Evolutionary conservation across 2,329 filamentous ascomycete species (phyloP).

Genomic region (Claviceps sp.): DNA sequence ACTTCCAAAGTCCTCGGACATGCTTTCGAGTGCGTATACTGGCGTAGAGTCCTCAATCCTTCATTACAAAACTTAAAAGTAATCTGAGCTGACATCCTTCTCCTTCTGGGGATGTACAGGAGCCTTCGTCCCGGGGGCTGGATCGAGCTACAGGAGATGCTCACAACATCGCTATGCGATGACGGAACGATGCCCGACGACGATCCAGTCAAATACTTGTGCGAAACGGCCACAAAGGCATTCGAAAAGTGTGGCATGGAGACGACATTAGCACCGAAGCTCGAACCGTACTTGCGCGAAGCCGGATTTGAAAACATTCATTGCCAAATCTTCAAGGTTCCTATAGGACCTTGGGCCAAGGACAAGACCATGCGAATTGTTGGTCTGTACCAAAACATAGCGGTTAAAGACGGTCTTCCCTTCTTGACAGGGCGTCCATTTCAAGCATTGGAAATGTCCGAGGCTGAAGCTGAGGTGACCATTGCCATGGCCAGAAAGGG

Average conservation of each 20-base stretch:
- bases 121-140: slow-evolving; percentile 28
- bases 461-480: slow-evolving; percentile 16
- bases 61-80: neutral
- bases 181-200: slow-evolving; percentile 16
- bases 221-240: slow-evolving; percentile 7
- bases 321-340: slow-evolving; percentile 23
- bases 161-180: slow-evolving; percentile 20
- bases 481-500: slow-evolving; percentile 14
- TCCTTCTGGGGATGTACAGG: neutral
- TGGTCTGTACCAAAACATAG: slow-evolving; percentile 25
- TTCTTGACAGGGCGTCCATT: slow-evolving; percentile 22
- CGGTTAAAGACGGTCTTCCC: slow-evolving; percentile 21
- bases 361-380: slow-evolving; percentile 20
- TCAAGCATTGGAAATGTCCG: slow-evolving; percentile 15
- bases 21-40: slow-evolving; percentile 9
- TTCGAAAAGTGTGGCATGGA: slow-evolving; percentile 10
- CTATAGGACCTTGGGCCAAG: slow-evolving; percentile 23
- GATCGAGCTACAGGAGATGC: slow-evolving; percentile 29
- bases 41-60: too few species aligned
- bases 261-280: slow-evolving; percentile 8
- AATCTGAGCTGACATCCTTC: neutral
- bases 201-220: slow-evolving; percentile 7
- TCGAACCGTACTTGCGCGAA: slow-evolving; percentile 6
- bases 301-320: slow-evolving; percentile 13
- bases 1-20: slow-evolving; percentile 8